Conservation (phyloP, 2,329 filamentous ascomycete species). For the Calonectria honghensis region DNA sequence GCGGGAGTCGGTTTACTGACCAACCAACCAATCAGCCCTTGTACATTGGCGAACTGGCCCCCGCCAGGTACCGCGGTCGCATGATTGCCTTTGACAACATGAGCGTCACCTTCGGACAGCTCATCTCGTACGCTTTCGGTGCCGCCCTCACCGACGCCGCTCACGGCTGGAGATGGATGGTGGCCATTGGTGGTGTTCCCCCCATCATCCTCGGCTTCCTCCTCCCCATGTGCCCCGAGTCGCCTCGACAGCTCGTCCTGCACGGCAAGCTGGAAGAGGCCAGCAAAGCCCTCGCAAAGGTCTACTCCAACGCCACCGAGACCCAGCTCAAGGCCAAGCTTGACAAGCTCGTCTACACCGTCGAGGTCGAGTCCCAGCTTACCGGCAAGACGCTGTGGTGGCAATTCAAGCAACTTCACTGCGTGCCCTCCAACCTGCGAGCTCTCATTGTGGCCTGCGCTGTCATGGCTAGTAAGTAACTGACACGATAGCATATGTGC, state of each 20-base stretch:
- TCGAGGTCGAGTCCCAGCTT: conserved; percentile 61
- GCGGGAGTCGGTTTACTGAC: neutral
- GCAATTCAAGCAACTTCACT: conserved; percentile 66
- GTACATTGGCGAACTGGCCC: conserved; percentile 70
- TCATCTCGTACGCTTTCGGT: conserved; percentile 63
- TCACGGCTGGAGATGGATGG: conserved; percentile 68
- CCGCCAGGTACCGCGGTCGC: conserved; percentile 67
- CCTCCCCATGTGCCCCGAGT: conserved; percentile 67
- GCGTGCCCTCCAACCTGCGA: conserved; percentile 63
- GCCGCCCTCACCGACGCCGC: conserved; percentile 61
- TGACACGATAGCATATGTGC: neutral
- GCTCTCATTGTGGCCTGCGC: conserved; percentile 67
- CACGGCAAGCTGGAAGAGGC: conserved; percentile 63
- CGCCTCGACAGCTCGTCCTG: conserved; percentile 65
- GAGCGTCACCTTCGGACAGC: conserved; percentile 62
- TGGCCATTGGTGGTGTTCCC: conserved; percentile 66
- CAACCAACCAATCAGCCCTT: conserved; percentile 23
- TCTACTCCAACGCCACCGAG: conserved; percentile 63
- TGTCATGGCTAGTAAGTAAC: conserved; percentile 63
- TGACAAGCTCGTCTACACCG: conserved; percentile 58
- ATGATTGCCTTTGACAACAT: conserved; percentile 69
- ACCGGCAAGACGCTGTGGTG: conserved; percentile 61
- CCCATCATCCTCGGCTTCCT: conserved; percentile 63
- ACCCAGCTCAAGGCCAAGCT: conserved; percentile 66
- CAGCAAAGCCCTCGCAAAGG: conserved; percentile 57